Evolutionary conservation across 83 land plant genomes (phyloP).

Genomic region (Picea engelmannii): DNA sequence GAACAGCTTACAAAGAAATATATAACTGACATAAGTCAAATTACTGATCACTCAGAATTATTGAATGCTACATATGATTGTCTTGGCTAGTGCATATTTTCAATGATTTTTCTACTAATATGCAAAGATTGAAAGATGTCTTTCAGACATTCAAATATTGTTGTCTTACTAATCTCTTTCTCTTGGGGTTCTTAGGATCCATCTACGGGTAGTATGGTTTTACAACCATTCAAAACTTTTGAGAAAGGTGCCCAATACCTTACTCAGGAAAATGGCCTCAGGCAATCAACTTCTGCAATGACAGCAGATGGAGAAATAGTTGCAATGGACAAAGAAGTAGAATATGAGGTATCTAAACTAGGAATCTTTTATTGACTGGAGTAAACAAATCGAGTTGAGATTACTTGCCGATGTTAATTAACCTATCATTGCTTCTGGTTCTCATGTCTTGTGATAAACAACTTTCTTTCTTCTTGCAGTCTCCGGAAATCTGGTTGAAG

Average conservation of each 20-base stretch:
- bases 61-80: too few species aligned
- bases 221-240: conserved; percentile 7
- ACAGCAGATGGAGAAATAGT: background rate
- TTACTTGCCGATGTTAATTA: background rate
- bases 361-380: background rate
- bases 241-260: conserved; percentile 1
- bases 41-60: background rate
- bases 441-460: background rate
- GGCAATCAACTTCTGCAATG: background rate
- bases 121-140: background rate
- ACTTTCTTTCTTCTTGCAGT: conserved; percentile 20
- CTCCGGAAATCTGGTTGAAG: conserved; percentile 52
- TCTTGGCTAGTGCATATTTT: background rate
- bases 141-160: background rate
- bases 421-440: background rate
- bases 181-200: conserved; percentile 1
- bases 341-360: conserved; percentile 3
- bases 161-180: background rate
- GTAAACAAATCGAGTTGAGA: too few species aligned
- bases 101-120: background rate
- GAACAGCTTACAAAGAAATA: background rate
- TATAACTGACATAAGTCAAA: background rate
- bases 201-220: conserved; percentile 5
- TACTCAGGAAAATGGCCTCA: conserved; percentile 2
- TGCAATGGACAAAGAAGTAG: background rate